Base-by-base conservation (phyloP, 768 basidiomycete species). In the Mrakia blollopis region DNA sequence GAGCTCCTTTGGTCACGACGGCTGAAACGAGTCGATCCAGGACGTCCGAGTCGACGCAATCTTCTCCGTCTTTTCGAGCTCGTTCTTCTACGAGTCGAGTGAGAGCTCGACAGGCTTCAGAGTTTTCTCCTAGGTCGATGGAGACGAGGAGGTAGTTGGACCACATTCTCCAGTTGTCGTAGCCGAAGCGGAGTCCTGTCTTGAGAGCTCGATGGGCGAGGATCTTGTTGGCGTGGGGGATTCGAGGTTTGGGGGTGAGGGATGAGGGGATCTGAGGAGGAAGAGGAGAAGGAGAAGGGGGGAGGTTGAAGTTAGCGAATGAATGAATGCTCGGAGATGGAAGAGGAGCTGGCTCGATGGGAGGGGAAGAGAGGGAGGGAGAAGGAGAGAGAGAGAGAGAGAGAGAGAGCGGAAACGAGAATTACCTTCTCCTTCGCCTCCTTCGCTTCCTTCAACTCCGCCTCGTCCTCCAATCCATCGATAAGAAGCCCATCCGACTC, bases 101-200 rank as follows among this genome's bases (percentile, higher is more conserved):
- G 30, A 93, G 86, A 0, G 95, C 96, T 54, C 92, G 90, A 77
- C 89, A 90, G 0, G 93, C 90, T 82, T 99, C 96, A 0, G 89
- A 86, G 69, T 98, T 87, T 82, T 98, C 94, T 10, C 95, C 96
- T 28, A 98, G 91, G 80, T 98, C 94, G 83, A 97, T 86, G 5
- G 92, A 88, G 37, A 98, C 90, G 81, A 97, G 86, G 91, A 93
- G 94, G 86, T 94, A 98, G 86, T 99, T 99, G 78, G 87, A 87
- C 97, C 97, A 99, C 92, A 99, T 95, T 28, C 93, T 88, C 95
- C 96, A 98, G 81, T 94, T 95, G 37, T 92, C 90, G 82, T 93
- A 92, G 69, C 88, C 88, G 83, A 88, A 89, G 80, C 89, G 90
- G 78, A 98, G 87, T 1, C 97, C 95, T 78, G 93, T 92, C 79